Evolutionary conservation across 2,329 filamentous ascomycete species (phyloP).

Genomic region (Epichloe bromicola): DNA sequence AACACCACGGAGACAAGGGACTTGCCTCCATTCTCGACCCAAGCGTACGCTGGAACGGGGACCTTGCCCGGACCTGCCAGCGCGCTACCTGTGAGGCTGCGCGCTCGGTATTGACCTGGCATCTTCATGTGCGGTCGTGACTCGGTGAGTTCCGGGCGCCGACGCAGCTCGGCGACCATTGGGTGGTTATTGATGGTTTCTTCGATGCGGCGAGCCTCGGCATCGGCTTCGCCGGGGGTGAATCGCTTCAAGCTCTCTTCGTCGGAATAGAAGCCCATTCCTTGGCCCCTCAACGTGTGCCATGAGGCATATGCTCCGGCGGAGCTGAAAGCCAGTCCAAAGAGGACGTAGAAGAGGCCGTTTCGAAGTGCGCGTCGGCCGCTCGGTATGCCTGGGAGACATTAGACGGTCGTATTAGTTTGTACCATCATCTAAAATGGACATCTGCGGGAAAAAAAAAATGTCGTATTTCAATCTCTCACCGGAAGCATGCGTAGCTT

Average conservation of each 20-base stretch:
- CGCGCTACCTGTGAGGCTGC: conserved; percentile 73
- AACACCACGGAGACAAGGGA: conserved; percentile 61
- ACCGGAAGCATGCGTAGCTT: not conserved
- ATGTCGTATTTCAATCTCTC: not conserved
- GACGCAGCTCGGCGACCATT: conserved; percentile 55
- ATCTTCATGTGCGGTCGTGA: conserved; percentile 81
- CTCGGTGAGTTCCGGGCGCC: conserved; percentile 54
- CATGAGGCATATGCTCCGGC: conserved; percentile 23
- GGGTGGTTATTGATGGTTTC: conserved; percentile 63
- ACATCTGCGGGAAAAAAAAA: not conserved
- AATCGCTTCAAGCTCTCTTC: conserved; percentile 61
- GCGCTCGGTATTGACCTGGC: conserved; percentile 51
- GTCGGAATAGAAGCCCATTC: conserved; percentile 38
- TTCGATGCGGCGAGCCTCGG: conserved; percentile 49
- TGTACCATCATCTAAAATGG: not conserved
- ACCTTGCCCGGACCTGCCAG: conserved; percentile 64
- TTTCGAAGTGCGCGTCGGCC: conserved; percentile 8
- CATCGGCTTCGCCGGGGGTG: conserved; percentile 34
- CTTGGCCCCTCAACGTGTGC: conserved; percentile 21
- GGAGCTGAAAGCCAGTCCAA: conserved; percentile 18
- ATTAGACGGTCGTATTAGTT: not conserved
- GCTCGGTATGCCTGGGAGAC: not conserved
- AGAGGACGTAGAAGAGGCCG: conserved; percentile 14
- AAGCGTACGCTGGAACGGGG: conserved; percentile 68
- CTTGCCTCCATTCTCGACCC: conserved; percentile 57